These are phyloP conservation scores for Plasmodium vivax DNA, from an alignment of 169 alveolate species.

Conservation along the genomic window DNA sequence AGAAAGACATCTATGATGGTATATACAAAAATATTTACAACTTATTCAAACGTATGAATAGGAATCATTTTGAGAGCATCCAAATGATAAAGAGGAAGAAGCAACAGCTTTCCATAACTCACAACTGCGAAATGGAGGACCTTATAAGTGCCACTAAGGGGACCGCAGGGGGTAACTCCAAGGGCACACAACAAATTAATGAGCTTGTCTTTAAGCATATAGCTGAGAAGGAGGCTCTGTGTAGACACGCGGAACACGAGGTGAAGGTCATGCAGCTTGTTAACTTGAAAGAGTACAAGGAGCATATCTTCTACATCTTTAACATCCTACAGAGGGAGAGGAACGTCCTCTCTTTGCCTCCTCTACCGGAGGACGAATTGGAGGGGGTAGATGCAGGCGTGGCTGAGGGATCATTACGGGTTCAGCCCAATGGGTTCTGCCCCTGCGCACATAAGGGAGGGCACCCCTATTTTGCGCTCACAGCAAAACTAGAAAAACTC, in stretches of 20 bases:
- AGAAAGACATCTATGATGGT: slow-evolving; percentile 1
- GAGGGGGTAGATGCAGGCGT: neutral
- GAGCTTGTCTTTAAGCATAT: slow-evolving; percentile 66
- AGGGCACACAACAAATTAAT: slow-evolving; percentile 7
- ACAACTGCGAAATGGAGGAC: slow-evolving; percentile 69
- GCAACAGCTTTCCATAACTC: slow-evolving; percentile 58
- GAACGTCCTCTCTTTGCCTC: slow-evolving; percentile 43
- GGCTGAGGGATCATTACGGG: neutral
- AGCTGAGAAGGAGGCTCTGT: slow-evolving; percentile 65
- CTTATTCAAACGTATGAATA: slow-evolving; percentile 41
- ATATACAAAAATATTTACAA: slow-evolving; percentile 43
- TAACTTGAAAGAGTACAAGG: slow-evolving; percentile 43
- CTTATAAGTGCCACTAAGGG: slow-evolving; percentile 49
- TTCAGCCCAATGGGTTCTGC: neutral
- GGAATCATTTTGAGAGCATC: slow-evolving; percentile 12
- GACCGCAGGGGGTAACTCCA: slow-evolving; percentile 1
- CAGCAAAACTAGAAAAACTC: neutral
- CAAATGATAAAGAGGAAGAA: slow-evolving; percentile 25
- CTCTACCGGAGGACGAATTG: slow-evolving; percentile 39
- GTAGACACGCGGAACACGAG: slow-evolving; percentile 65
- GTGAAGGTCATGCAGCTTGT: slow-evolving; percentile 37
- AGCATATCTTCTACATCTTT: slow-evolving; percentile 59
- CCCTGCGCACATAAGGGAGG: neutral
- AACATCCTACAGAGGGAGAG: slow-evolving; percentile 24
- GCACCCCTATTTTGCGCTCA: neutral